These are phyloP conservation scores for Lasiodiplodia citricola DNA, from an alignment of 2,329 filamentous ascomycete genomes.

Conservation along the genomic window DNA sequence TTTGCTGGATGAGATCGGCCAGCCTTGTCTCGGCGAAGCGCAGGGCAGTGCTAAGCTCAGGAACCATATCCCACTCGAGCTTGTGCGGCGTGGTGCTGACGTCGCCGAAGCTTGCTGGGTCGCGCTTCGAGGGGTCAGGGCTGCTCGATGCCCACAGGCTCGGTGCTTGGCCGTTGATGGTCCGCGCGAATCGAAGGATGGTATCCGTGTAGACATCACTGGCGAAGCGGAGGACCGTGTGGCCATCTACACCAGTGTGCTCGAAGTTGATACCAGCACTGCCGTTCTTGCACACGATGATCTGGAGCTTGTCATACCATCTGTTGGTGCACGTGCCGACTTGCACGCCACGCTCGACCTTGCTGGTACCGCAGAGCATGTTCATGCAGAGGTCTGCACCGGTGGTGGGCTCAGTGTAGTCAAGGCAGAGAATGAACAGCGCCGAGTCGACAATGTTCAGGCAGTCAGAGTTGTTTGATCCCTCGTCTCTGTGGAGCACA, in stretches of 20 bases:
- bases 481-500: conserved; percentile 81
- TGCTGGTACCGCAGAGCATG: conserved; percentile 95
- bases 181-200: conserved; percentile 90
- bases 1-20: conserved; percentile 93
- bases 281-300: conserved; percentile 98
- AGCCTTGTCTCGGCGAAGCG: conserved; percentile 95
- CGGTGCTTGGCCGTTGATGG: conserved; percentile 92
- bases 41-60: conserved; percentile 86
- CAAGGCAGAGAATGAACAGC: conserved; percentile 88
- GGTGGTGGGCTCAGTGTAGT: conserved; percentile 84
- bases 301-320: conserved; percentile 99
- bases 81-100: conserved; percentile 94
- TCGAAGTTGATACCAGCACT: conserved; percentile 99
- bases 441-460: conserved; percentile 95
- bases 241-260: conserved; percentile 95
- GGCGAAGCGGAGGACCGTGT: conserved; percentile 94
- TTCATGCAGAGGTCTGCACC: conserved; percentile 91
- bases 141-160: conserved; percentile 89
- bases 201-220: conserved; percentile 98
- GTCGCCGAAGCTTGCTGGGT: conserved; percentile 89
- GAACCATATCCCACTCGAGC: conserved; percentile 95
- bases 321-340: conserved; percentile 97
- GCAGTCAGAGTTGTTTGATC: conserved; percentile 94
- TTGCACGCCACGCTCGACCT: conserved; percentile 90
- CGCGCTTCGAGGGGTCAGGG: conserved; percentile 89